Conservation (phyloP, 176 grass and related monocot genomes). For the Ensete glaucum region DNA sequence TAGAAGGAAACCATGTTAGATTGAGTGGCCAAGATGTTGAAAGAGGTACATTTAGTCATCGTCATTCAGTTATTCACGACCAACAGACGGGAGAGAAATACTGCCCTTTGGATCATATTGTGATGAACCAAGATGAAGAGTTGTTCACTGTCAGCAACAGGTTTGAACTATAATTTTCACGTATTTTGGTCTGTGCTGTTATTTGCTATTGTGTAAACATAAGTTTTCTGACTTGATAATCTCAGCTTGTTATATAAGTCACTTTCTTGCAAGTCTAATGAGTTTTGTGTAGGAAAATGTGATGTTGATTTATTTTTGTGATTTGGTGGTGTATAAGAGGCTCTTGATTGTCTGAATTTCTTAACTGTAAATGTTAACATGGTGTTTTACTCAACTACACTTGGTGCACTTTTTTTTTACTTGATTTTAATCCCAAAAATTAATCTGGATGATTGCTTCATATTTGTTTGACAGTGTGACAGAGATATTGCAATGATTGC, state of each 20-base stretch:
- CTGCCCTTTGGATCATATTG: slow-evolving; percentile 58
- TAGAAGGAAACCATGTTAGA: slow-evolving; percentile 92
- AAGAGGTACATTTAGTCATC: slow-evolving; percentile 95
- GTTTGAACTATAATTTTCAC: slow-evolving; percentile 27
- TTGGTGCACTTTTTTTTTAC: neutral
- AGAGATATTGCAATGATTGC: no score
- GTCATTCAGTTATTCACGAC: slow-evolving; percentile 79
- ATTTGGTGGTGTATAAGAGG: neutral
- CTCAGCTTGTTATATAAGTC: neutral
- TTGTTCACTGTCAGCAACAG: slow-evolving; percentile 92
- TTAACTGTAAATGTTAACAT: neutral
- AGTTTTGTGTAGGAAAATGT: neutral
- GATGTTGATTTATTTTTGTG: no score
- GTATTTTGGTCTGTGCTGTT: neutral
- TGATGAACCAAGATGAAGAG: slow-evolving; percentile 56
- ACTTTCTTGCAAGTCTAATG: neutral
- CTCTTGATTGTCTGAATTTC: neutral
- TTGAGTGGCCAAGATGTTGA: slow-evolving; percentile 95
- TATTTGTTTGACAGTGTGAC: no score
- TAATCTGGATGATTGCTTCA: no score
- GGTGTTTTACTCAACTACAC: neutral
- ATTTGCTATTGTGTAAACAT: neutral
- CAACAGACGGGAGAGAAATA: slow-evolving; percentile 72
- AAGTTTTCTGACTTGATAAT: neutral
- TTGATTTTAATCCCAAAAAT: no score